Conservation (phyloP, 73 alveolate genomes). For the Paramecium pentaurelia region DNA sequence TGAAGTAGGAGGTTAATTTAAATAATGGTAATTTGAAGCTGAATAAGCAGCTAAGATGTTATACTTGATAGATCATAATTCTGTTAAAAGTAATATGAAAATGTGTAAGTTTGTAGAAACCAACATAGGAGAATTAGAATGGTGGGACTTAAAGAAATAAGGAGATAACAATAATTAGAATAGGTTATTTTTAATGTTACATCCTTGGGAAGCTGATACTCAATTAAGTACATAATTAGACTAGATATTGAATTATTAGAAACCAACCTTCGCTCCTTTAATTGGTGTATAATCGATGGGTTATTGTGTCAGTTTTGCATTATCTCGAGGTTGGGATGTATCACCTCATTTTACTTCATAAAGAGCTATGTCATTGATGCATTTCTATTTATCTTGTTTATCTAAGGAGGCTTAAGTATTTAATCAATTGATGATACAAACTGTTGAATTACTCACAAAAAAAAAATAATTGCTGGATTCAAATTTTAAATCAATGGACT, state of each 20-base stretch:
- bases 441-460: constrained; percentile 46
- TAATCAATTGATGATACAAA: constrained; percentile 32
- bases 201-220: not conserved
- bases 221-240: not conserved
- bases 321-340: not conserved
- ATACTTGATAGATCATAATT: constrained; percentile 10
- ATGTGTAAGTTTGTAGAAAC: not conserved
- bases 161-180: not conserved
- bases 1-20: constrained; percentile 31
- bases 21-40: not conserved
- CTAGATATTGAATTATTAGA: not conserved
- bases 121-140: constrained; percentile 13
- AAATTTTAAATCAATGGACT: constrained; percentile 24
- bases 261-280: not conserved
- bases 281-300: constrained; percentile 13
- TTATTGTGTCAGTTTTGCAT: not conserved
- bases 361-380: constrained; percentile 34
- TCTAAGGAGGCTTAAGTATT: constrained; percentile 1
- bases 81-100: not conserved
- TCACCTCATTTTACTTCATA: constrained; percentile 37
- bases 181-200: not conserved
- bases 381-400: not conserved
- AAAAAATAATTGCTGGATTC: constrained; percentile 17
- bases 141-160: constrained; percentile 16
- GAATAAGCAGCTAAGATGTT: not conserved